Evolutionary conservation across 1,284 basidiomycete species (phyloP), one percentile per base, ranked within the genome.

Genomic region (Malassezia globosa): DNA sequence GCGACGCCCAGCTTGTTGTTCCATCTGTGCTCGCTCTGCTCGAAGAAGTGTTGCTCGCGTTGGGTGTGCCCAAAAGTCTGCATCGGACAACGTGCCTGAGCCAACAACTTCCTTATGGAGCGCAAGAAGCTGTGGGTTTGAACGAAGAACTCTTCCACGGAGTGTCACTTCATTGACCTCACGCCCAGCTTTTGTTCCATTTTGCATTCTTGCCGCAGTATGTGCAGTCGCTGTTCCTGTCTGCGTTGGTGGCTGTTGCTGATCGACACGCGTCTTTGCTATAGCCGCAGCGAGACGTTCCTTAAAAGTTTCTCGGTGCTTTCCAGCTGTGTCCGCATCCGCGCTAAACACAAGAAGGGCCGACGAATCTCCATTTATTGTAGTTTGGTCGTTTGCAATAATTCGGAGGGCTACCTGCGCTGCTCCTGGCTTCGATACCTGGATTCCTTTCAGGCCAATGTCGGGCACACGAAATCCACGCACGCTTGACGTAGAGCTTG

Each of bases 41-140:
- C 61, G 57, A 16, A 71, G 42, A 13, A 71, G 53, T 33, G 62
- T 59, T 11, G 52, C 52, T 1, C 68, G 57, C n/a, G 60, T 50
- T 5, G 68, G 68, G 47, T 69, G 66, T 1, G 62, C 55, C 68
- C 68, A 71, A 45, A 71, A 71, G 36, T 69, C 68, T n/a, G 59
- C 50, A 38, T 71, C 68, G 0, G 51, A 45, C 8, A 63, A 44
- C 3, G 55, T 43, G 33, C 56, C 58, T 11, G 59, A 50, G 16
- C 62, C 62, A 40, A 71, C 68, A 21, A 69, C 60, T 22, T 71
- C 62, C 23, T 61, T 62, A 56, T 69, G 66, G 3, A 71, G 54
- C 1, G 61, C 48, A 8, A 58, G 48, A 5, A 71, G 57, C 8
- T 45, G 27, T 1, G 65, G 59, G 22, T 69, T 61, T 24, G 63